Conservation (phyloP, 2,329 filamentous ascomycete genomes). For the Diplodia seriata region DNA sequence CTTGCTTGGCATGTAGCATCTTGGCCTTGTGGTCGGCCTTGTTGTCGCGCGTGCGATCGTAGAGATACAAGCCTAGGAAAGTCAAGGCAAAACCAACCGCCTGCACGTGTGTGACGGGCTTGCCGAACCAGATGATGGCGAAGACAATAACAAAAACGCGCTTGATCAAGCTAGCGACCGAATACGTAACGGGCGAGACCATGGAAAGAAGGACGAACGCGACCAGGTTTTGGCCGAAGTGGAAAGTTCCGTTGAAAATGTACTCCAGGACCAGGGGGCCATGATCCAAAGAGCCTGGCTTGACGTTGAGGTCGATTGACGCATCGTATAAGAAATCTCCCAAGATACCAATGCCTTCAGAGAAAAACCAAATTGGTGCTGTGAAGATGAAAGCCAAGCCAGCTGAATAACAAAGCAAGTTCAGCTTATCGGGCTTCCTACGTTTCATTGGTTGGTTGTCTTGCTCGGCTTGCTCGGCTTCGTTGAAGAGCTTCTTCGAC, state of each 20-base stretch:
- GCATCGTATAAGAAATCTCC: constrained; percentile 82
- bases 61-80: constrained; percentile 90
- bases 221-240: constrained; percentile 95
- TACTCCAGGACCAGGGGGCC: constrained; percentile 77
- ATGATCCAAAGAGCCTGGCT: constrained; percentile 74
- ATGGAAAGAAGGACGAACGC: constrained; percentile 92
- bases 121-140: constrained; percentile 96
- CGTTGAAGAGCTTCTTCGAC: constrained; percentile 97
- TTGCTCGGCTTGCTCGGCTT: constrained; percentile 82
- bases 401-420: constrained; percentile 96
- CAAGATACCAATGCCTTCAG: constrained; percentile 80
- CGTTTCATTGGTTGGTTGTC: constrained; percentile 67
- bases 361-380: constrained; percentile 89
- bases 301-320: constrained; percentile 76
- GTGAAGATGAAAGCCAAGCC: constrained; percentile 89
- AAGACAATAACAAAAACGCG: constrained; percentile 96
- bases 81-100: constrained; percentile 86
- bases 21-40: constrained; percentile 83
- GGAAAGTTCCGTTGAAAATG: constrained; percentile 94
- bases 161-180: constrained; percentile 94
- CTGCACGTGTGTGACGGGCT: constrained; percentile 81
- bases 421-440: constrained; percentile 93
- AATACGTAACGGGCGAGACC: constrained; percentile 96
- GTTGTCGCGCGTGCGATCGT: constrained; percentile 89
- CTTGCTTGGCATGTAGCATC: constrained; percentile 65